A percentile compares a stretch with the other conserved stretches of the same genome.
These are phyloP conservation scores for Arabidopsis lyrata DNA, from an alignment of 441 rosid genomes.

Conservation along the genomic window DNA sequence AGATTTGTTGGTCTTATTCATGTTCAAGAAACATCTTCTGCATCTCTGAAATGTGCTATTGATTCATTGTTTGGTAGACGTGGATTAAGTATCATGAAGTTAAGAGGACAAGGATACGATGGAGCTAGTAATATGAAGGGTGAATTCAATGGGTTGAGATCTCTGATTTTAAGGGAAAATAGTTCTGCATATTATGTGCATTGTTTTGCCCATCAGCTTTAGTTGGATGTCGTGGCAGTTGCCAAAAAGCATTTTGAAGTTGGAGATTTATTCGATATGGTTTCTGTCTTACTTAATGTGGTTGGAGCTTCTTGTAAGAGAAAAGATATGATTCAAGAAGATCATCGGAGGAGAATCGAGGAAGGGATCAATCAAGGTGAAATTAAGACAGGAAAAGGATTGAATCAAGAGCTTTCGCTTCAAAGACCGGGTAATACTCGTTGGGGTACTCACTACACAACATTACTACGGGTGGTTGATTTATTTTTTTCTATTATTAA, in stretches of 20 bases:
- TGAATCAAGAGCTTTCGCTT: not conserved
- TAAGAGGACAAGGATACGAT: conserved; percentile 4
- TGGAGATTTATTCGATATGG: not conserved
- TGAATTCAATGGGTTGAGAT: not conserved
- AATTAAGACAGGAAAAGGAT: not conserved
- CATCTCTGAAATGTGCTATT: not conserved
- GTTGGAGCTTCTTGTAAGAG: conserved; percentile 11
- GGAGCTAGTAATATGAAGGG: not conserved
- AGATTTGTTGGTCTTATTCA: not conserved
- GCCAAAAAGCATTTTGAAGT: not conserved
- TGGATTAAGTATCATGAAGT: not conserved
- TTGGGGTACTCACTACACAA: not conserved
- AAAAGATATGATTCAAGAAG: not conserved
- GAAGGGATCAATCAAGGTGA: not conserved
- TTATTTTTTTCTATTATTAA: not conserved
- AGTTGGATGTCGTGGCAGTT: not conserved
- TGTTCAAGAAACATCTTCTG: not conserved
- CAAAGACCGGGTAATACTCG: not conserved
- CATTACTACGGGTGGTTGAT: not conserved
- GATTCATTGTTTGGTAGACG: not conserved
- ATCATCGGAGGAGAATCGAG: not conserved
- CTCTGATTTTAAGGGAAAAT: not conserved
- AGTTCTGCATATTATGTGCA: not conserved
- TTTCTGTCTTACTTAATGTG: not conserved
- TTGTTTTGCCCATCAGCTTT: not conserved